phyloP scores from a whole-genome alignment of 169 alveolate species.

The Eimeria falciformis region DNA sequence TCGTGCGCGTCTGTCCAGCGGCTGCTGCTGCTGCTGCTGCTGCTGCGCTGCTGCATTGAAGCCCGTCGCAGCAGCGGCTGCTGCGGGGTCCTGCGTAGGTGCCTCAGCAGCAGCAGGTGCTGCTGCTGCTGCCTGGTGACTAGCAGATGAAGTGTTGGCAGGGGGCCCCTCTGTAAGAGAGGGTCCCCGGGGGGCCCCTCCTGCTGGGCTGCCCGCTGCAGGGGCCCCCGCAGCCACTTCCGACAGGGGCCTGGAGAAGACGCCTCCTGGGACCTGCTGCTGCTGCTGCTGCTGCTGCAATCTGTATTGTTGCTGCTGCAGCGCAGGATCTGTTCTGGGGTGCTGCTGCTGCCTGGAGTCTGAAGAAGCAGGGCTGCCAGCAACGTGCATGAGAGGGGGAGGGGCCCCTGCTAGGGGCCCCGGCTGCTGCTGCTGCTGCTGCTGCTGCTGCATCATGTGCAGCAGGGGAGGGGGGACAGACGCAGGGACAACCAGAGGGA shows the following conservation, averaged over 20 bases:
- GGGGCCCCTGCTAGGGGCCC: conserved; percentile 7
- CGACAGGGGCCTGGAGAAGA: background rate
- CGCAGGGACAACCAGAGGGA: conserved; percentile 19
- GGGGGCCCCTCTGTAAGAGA: conserved; percentile 29
- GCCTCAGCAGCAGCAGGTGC: background rate
- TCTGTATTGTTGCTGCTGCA: conserved; percentile 27
- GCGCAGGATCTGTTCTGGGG: conserved; percentile 9
- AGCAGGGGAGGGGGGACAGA: conserved; percentile 44
- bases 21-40: conserved; percentile 46
- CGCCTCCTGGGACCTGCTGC: conserved; percentile 6
- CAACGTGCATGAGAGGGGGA: conserved; percentile 49
- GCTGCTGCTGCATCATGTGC: conserved; percentile 62
- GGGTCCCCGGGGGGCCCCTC: background rate
- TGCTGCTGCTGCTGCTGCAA: conserved; percentile 24
- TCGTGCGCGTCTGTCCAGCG: background rate
- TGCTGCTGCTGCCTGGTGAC: background rate
- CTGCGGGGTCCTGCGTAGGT: background rate
- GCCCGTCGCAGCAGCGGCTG: conserved; percentile 18
- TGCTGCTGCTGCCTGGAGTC: conserved; percentile 61
- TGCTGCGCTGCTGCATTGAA: background rate
- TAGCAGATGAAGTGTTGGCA: too few species aligned
- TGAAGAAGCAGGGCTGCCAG: background rate
- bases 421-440: conserved; percentile 45
- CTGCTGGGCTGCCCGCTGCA: background rate
- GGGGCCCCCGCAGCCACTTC: background rate